Evolutionary conservation across 1,284 basidiomycete species (phyloP).

Genomic region (Moesziomyces parantarcticus): DNA sequence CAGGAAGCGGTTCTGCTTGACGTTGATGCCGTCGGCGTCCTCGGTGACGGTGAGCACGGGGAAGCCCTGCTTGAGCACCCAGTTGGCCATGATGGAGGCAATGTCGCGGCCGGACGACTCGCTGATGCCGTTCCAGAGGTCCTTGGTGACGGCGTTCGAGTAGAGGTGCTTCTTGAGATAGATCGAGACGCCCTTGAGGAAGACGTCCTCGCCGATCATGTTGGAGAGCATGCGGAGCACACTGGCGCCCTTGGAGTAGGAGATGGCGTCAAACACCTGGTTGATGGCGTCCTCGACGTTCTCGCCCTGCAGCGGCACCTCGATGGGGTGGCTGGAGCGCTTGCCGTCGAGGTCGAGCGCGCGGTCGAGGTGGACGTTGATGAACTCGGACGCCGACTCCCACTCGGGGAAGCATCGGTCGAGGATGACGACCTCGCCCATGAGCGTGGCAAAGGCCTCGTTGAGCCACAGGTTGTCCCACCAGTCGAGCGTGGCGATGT

Average conservation of each 20-base stretch:
- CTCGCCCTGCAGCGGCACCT: slow-evolving; percentile 75
- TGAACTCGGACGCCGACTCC: slow-evolving; percentile 72
- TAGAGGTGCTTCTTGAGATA: slow-evolving; percentile 89
- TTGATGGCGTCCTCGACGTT: slow-evolving; percentile 65
- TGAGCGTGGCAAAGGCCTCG: slow-evolving; percentile 82
- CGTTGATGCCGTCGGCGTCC: slow-evolving; percentile 70
- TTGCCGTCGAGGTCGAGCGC: slow-evolving; percentile 88
- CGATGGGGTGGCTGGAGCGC: slow-evolving; percentile 92
- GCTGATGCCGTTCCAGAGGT: slow-evolving; percentile 89
- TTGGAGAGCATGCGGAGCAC: slow-evolving; percentile 90
- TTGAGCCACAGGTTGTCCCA: slow-evolving; percentile 76
- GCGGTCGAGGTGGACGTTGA: slow-evolving; percentile 71
- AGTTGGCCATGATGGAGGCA: slow-evolving; percentile 86
- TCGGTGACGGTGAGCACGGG: slow-evolving; percentile 90
- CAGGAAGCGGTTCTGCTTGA: slow-evolving; percentile 90
- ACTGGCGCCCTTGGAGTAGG: slow-evolving; percentile 70
- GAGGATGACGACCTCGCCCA: slow-evolving; percentile 89
- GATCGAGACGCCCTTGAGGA: slow-evolving; percentile 73
- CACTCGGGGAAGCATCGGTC: slow-evolving; percentile 74
- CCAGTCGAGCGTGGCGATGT: slow-evolving; percentile 93
- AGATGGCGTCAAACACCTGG: slow-evolving; percentile 66
- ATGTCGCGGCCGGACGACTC: slow-evolving; percentile 83
- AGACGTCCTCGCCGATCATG: slow-evolving; percentile 82
- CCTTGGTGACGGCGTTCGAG: slow-evolving; percentile 84
- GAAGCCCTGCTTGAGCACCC: slow-evolving; percentile 81